Percentiles rank a stretch among this genome's conserved stretches.
These are phyloP conservation scores for Cubamyces lactineus DNA, from an alignment of 768 basidiomycete species.

Conservation along the genomic window DNA sequence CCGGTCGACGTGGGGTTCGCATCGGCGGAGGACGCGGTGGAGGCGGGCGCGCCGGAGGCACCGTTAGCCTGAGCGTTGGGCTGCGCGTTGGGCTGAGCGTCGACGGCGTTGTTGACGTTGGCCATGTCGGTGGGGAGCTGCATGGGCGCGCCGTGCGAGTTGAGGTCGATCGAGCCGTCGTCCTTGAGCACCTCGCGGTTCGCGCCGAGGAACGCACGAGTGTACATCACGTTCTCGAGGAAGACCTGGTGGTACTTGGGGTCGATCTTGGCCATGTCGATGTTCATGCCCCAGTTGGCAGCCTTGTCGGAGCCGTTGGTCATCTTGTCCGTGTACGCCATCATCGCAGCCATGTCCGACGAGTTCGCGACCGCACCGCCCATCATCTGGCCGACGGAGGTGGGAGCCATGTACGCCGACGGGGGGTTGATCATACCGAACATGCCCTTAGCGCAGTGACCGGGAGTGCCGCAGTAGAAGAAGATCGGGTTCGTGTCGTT, in stretches of 20 bases:
- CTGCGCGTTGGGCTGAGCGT: slow-evolving; percentile 33
- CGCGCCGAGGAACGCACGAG: slow-evolving; percentile 46
- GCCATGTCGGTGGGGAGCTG: slow-evolving; percentile 65
- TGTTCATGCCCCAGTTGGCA: slow-evolving; percentile 62
- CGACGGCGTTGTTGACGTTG: slow-evolving; percentile 42
- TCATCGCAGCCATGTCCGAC: slow-evolving; percentile 60
- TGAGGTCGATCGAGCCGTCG: slow-evolving; percentile 57
- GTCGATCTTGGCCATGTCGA: slow-evolving; percentile 60
- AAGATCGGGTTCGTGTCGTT: slow-evolving; percentile 74
- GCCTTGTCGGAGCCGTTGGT: slow-evolving; percentile 54
- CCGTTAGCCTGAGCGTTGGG: slow-evolving; percentile 33
- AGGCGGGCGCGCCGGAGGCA: slow-evolving; percentile 30
- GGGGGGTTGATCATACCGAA: slow-evolving; percentile 79
- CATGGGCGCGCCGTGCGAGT: slow-evolving; percentile 47
- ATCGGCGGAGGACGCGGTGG: slow-evolving; percentile 22
- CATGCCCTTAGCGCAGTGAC: slow-evolving; percentile 84
- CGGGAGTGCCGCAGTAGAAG: slow-evolving; percentile 74
- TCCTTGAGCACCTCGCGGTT: slow-evolving; percentile 55
- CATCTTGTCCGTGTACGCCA: slow-evolving; percentile 50
- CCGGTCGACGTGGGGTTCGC: slow-evolving; percentile 31
- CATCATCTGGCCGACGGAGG: slow-evolving; percentile 60
- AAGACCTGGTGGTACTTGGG: slow-evolving; percentile 51
- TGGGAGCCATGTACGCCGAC: slow-evolving; percentile 46
- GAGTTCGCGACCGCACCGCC: slow-evolving; percentile 39
- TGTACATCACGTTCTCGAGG: slow-evolving; percentile 63